Conservation (phyloP, 495 filamentous ascomycete species). For the Neurospora sp. region DNA sequence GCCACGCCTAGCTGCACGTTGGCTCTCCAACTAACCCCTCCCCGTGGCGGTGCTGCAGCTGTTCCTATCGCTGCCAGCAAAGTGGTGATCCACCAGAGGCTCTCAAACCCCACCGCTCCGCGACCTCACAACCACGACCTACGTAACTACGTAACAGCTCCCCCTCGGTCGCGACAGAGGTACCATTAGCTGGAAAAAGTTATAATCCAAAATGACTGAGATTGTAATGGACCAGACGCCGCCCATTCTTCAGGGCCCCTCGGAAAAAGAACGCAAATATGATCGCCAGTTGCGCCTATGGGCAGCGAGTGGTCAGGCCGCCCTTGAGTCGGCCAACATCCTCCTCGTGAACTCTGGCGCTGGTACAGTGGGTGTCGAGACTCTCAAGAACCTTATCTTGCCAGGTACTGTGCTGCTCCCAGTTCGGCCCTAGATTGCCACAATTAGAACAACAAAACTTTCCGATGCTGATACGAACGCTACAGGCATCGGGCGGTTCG, state of each 20-base stretch:
- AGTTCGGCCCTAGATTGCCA: neutral
- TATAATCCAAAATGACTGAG: constrained; percentile 32
- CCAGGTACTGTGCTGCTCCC: constrained; percentile 42
- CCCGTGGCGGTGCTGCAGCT: neutral
- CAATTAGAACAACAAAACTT: neutral
- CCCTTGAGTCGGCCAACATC: constrained; percentile 81
- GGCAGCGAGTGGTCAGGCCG: constrained; percentile 85
- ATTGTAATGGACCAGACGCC: constrained; percentile 39
- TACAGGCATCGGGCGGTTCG: constrained; percentile 82
- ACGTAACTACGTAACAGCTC: neutral
- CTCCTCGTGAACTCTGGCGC: constrained; percentile 77
- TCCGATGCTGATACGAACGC: neutral
- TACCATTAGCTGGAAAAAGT: neutral
- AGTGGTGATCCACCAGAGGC: neutral
- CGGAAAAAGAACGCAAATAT: constrained; percentile 87
- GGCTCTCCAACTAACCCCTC: neutral
- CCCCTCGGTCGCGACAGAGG: neutral
- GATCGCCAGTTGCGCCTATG: constrained; percentile 92
- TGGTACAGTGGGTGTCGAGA: constrained; percentile 79
- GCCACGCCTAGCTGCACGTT: neutral
- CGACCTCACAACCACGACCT: neutral
- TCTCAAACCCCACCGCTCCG: neutral
- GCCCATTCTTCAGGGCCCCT: constrained; percentile 50
- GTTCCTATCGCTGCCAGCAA: neutral
- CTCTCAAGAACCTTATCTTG: constrained; percentile 91